Evolutionary conservation across 139 green algal genomes (phyloP), one percentile per base, ranked within the genome.

Genomic region (Dunaliella primolecta): DNA sequence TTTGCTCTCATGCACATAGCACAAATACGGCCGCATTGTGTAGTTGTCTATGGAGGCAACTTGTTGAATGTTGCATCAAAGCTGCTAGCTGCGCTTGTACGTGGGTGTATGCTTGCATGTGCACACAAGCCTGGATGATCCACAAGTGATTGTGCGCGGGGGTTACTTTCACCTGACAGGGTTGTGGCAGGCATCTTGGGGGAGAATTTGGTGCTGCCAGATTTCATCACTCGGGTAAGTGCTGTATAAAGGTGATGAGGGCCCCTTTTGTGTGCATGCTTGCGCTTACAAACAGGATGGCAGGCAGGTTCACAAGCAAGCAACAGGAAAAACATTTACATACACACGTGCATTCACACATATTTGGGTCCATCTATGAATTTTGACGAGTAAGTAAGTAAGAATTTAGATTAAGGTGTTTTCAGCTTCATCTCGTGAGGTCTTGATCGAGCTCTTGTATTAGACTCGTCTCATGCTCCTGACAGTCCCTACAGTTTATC

Each of bases 141-240:
- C n/a, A n/a, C n/a, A n/a, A n/a, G n/a, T n/a, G n/a, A n/a, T n/a
- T n/a, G n/a, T n/a, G n/a, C n/a, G n/a, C n/a, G n/a, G n/a, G n/a
- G n/a, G n/a, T n/a, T n/a, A n/a, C n/a, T n/a, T n/a, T n/a, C n/a
- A n/a, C n/a, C n/a, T n/a, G n/a, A 36, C 72, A 77, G 74, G 1
- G 76, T 56, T 27, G 77, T 98, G 71, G 93, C 93, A 15, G 93
- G 94, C 27, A 91, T 97, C 33, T 81, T 98, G 24, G 95, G 94
- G 20, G 95, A 98, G 83, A 98, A 98, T 85, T 70, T 98, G 64
- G 90, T 95, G 24, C 91, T 98, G 32, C 95, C 94, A 1, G 46
- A 85, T 0, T 74, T 82, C n/a, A 93, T 97, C 81, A 95, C 92
- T 3, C 78, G 55, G 78, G 78, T 82, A 35, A 72, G 78, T 30